phyloP scores from a whole-genome alignment of 2,329 filamentous ascomycete genomes.

The Pyricularia sp. region DNA sequence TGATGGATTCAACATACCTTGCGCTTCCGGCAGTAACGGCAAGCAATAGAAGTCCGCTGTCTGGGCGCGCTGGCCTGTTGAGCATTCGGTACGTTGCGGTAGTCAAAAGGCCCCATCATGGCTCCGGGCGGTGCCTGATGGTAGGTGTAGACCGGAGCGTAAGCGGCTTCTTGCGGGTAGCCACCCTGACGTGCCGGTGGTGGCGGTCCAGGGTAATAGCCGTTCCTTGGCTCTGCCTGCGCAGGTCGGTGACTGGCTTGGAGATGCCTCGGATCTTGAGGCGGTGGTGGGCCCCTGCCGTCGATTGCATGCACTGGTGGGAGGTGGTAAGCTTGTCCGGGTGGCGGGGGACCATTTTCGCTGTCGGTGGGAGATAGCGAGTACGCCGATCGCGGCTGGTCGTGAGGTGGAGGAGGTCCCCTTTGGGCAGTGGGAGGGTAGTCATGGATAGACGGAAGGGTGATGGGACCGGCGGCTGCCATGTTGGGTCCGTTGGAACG shows the following conservation, averaged over 20 bases:
- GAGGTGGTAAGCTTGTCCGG: constrained; percentile 12
- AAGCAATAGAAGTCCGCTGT: constrained; percentile 51
- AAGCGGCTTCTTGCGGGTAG: constrained; percentile 5
- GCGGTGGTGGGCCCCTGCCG: constrained; percentile 7
- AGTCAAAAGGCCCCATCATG: constrained; percentile 7
- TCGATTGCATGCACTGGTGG: constrained; percentile 12
- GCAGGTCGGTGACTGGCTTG: not conserved
- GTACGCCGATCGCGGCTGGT: constrained; percentile 13
- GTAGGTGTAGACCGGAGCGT: constrained; percentile 13
- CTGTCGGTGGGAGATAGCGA: constrained; percentile 17
- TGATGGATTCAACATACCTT: constrained; percentile 32
- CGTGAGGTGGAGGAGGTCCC: constrained; percentile 29
- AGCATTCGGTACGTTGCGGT: constrained; percentile 15
- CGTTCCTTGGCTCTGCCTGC: constrained; percentile 9
- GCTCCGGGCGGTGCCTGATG: constrained; percentile 9
- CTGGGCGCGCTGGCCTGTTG: constrained; percentile 34
- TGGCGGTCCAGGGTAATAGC: constrained; percentile 10
- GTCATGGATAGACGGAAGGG: constrained; percentile 39
- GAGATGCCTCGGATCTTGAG: constrained; percentile 3
- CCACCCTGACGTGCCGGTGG: constrained; percentile 7
- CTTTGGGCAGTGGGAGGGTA: constrained; percentile 18
- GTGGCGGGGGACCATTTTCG: constrained; percentile 34
- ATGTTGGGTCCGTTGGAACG: constrained; percentile 21
- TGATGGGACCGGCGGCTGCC: constrained; percentile 29
- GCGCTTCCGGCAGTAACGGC: constrained; percentile 50